phyloP scores from a whole-genome alignment of 192 early-diverging fungal species.

The Spizellomyces punctatus region DNA sequence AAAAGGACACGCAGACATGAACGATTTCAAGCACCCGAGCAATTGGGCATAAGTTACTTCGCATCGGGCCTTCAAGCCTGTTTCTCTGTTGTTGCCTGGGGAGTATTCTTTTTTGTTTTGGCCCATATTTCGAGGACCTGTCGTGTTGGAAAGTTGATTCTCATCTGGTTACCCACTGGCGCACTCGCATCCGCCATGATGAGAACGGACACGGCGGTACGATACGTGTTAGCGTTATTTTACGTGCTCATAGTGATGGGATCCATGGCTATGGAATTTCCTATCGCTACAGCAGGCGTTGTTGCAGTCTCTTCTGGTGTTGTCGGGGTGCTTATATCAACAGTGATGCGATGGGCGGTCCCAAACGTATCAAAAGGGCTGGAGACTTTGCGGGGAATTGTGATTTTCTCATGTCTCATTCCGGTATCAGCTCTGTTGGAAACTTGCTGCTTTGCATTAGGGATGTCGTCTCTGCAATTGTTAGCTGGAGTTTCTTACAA shows the following conservation, averaged over 20 bases:
- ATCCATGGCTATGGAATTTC: background rate
- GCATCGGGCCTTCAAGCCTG: background rate
- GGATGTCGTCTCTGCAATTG: background rate
- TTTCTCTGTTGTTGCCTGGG: background rate
- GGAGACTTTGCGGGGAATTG: slow-evolving; percentile 9
- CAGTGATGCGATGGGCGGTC: background rate
- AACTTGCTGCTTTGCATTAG: background rate
- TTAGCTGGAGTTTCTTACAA: background rate
- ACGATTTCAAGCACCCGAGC: background rate
- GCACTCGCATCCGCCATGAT: slow-evolving; percentile 14
- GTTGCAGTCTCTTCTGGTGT: background rate
- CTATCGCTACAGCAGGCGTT: background rate
- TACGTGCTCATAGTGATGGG: background rate
- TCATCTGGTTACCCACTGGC: slow-evolving; percentile 16
- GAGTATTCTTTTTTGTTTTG: background rate
- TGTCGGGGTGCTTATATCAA: background rate
- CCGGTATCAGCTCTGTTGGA: slow-evolving; percentile 1
- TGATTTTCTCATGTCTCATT: background rate
- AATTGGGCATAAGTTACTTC: background rate
- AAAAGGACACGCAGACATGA: background rate
- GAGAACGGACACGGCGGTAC: background rate
- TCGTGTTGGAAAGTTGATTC: background rate
- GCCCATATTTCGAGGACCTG: background rate
- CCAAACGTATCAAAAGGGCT: background rate
- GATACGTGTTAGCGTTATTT: background rate